Evolutionary conservation across 1,139 yeast species (phyloP).

Genomic region (Saccharomyces hybrid): DNA sequence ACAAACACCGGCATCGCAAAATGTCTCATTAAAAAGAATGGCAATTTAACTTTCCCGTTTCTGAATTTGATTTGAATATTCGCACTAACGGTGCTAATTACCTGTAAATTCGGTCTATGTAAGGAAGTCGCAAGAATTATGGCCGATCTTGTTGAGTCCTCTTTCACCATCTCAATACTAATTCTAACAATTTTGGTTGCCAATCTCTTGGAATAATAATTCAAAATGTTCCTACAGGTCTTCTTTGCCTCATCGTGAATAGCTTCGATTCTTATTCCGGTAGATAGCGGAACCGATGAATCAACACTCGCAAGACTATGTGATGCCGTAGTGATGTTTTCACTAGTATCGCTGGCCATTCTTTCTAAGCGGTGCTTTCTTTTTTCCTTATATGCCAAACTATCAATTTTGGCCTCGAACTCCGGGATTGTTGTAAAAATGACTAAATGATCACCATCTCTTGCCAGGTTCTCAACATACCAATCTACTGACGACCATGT

Average conservation of each 20-base stretch:
- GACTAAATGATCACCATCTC: conserved; percentile 58
- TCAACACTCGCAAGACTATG: conserved; percentile 6
- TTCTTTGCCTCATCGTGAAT: conserved; percentile 31
- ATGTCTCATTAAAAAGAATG: conserved; percentile 31
- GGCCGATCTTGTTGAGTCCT: conserved; percentile 36
- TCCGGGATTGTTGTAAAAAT: conserved; percentile 39
- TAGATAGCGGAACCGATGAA: conserved; percentile 4
- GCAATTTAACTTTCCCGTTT: conserved; percentile 31
- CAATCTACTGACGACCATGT: conserved; percentile 72
- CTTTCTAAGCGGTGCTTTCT: not conserved
- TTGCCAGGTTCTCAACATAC: conserved; percentile 43
- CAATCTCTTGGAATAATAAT: conserved; percentile 35
- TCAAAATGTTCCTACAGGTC: conserved; percentile 38
- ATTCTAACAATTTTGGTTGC: conserved; percentile 38
- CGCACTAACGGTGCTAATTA: conserved; percentile 34
- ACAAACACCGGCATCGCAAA: conserved; percentile 30
- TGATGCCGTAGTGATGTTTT: conserved; percentile 2
- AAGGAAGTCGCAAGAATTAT: conserved; percentile 44
- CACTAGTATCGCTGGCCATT: conserved; percentile 5
- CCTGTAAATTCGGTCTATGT: conserved; percentile 49
- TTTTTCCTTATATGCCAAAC: conserved; percentile 3
- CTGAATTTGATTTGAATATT: conserved; percentile 29
- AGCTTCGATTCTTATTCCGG: conserved; percentile 15
- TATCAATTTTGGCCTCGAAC: conserved; percentile 20
- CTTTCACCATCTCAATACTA: conserved; percentile 49